Evolutionary conservation across 345 rosid species (phyloP).

Genomic region (Gossypium sturtianum): DNA sequence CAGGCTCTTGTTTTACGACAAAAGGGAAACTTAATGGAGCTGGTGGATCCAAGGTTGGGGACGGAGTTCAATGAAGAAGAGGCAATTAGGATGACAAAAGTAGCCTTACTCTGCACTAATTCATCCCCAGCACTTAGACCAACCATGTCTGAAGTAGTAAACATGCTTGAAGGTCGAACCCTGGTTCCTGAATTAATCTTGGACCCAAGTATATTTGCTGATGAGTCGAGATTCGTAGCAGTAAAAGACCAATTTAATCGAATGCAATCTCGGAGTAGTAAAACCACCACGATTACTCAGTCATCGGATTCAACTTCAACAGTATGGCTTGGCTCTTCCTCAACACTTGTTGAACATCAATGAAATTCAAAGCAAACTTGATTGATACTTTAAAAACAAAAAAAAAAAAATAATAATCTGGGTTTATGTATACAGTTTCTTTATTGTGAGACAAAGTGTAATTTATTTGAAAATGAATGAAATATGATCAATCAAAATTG

Average conservation of each 20-base stretch:
- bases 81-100: constrained; percentile 42
- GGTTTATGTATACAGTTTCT: not conserved
- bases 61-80: constrained; percentile 28
- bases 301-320: not conserved
- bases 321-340: not conserved
- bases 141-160: constrained; percentile 47
- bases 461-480: not conserved
- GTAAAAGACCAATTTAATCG: constrained; percentile 8
- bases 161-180: constrained; percentile 39
- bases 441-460: not conserved
- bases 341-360: not conserved
- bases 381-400: not conserved
- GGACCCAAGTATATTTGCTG: constrained; percentile 16
- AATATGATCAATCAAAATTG: not conserved
- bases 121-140: constrained; percentile 45
- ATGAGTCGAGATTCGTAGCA: constrained; percentile 25
- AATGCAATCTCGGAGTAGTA: not conserved
- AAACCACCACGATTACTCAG: not conserved
- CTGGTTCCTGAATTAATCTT: constrained; percentile 22
- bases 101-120: constrained; percentile 46
- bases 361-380: not conserved
- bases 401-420: not conserved
- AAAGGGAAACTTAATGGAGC: constrained; percentile 28
- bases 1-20: constrained; percentile 43
- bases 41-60: constrained; percentile 39